Evolutionary conservation across 805 yeast genomes (phyloP).

Genomic region (Candida germanica): DNA sequence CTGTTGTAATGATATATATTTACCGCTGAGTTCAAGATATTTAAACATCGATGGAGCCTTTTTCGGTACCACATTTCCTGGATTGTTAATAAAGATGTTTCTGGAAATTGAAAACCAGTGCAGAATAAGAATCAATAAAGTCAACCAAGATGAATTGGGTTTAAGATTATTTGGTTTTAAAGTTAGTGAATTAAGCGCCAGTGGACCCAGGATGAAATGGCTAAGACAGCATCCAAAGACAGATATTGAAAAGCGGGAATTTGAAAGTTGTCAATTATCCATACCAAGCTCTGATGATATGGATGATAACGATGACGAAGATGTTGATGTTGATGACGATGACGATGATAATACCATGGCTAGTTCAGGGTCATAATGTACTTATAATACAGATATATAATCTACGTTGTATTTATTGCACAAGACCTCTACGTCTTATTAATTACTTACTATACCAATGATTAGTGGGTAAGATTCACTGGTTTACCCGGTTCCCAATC

Average conservation of each 20-base stretch:
- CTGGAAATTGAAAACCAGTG: constrained; percentile 86
- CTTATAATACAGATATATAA: too few species aligned
- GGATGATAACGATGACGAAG: constrained; percentile 19
- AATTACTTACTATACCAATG: too few species aligned
- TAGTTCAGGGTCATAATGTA: constrained; percentile 28
- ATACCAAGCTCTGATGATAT: constrained; percentile 35
- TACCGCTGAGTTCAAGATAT: constrained; percentile 85
- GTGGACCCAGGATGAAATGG: constrained; percentile 98
- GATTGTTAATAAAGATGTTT: constrained; percentile 83
- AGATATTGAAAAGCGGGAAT: constrained; percentile 59
- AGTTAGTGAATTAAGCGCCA: constrained; percentile 64
- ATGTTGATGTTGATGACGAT: constrained; percentile 19
- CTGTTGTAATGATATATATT: constrained; percentile 85
- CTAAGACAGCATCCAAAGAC: constrained; percentile 72
- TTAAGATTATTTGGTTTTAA: constrained; percentile 86
- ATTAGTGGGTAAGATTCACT: constrained; percentile 58
- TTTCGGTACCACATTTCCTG: constrained; percentile 95
- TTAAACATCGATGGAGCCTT: constrained; percentile 93
- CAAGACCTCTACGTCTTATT: too few species aligned
- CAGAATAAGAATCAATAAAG: constrained; percentile 46
- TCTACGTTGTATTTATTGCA: neutral
- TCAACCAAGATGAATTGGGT: constrained; percentile 55
- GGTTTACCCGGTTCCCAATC: constrained; percentile 77
- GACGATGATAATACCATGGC: constrained; percentile 43
- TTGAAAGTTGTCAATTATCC: constrained; percentile 59